phyloP scores from a whole-genome alignment of 306 rosid species.

The Quercus glauca region DNA sequence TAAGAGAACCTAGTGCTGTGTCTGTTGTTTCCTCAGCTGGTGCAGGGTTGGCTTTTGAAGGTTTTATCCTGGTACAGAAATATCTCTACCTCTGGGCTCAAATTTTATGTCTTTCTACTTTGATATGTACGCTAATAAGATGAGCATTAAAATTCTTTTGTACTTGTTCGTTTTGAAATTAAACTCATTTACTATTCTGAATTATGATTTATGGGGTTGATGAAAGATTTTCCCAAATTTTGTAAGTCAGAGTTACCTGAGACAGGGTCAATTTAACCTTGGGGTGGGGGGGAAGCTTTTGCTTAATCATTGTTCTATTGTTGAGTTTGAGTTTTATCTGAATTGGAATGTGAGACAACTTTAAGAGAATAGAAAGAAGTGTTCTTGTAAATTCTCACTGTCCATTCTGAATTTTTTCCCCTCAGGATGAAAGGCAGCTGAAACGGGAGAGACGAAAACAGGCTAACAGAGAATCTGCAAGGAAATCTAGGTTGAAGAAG shows the following conservation, averaged over 20 bases:
- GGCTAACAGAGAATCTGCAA: constrained; percentile 43
- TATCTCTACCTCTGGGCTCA: not conserved
- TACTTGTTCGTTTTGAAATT: not conserved
- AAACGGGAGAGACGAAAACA: constrained; percentile 40
- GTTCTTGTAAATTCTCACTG: constrained; percentile 1
- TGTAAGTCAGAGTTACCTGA: constrained; percentile 17
- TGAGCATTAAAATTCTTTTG: not conserved
- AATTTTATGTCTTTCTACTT: not conserved
- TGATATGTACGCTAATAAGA: not conserved
- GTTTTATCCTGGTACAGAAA: constrained; percentile 20
- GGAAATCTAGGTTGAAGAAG: constrained; percentile 37
- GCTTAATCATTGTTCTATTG: constrained; percentile 14
- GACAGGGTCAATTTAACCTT: constrained; percentile 12
- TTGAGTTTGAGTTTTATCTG: constrained; percentile 9
- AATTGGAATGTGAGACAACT: not conserved
- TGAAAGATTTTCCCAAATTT: constrained; percentile 21
- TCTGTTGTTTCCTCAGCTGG: constrained; percentile 9
- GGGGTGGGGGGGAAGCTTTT: not conserved
- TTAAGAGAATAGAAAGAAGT: not conserved
- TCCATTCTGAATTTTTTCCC: not conserved
- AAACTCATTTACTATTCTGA: constrained; percentile 12
- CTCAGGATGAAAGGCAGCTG: constrained; percentile 34
- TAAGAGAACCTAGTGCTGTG: not conserved
- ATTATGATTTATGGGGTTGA: not conserved
- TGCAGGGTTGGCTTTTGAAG: constrained; percentile 18